These are phyloP conservation scores for Aspergillus cristatus DNA, from an alignment of 495 filamentous ascomycete species.

Conservation along the genomic window DNA sequence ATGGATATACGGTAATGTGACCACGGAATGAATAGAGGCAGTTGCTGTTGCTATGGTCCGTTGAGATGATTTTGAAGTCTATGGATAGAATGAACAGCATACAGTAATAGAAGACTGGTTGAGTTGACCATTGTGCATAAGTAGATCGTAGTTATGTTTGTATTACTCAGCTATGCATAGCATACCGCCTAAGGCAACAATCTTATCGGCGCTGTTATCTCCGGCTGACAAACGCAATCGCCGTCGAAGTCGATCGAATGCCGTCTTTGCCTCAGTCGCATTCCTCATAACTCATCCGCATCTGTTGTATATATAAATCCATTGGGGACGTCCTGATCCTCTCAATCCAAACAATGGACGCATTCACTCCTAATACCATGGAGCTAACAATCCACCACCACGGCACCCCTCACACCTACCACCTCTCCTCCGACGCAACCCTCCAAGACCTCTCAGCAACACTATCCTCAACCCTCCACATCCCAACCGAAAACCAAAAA, in stretches of 20 bases:
- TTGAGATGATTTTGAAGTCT: too few relatives aligned
- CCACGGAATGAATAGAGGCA: too few relatives aligned
- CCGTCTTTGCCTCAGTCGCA: background rate
- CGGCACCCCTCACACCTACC: constrained; percentile 64
- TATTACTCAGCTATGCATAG: too few relatives aligned
- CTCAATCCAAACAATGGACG: background rate
- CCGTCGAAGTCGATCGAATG: constrained; percentile 23
- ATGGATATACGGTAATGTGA: too few relatives aligned
- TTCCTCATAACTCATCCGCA: too few relatives aligned
- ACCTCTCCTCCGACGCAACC: constrained; percentile 58
- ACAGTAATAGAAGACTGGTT: too few relatives aligned
- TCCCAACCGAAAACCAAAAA: constrained; percentile 64
- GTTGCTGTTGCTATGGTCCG: too few relatives aligned
- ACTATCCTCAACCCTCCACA: constrained; percentile 46
- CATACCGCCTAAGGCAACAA: constrained; percentile 13
- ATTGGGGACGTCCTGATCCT: background rate
- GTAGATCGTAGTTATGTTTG: too few relatives aligned
- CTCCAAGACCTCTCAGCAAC: constrained; percentile 54
- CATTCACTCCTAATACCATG: constrained; percentile 14
- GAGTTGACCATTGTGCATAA: too few relatives aligned
- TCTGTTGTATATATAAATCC: too few relatives aligned
- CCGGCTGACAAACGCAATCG: constrained; percentile 31
- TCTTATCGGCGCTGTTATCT: constrained; percentile 4
- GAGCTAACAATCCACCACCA: constrained; percentile 50
- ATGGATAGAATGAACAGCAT: too few relatives aligned